Evolutionary conservation across 2,329 filamentous ascomycete genomes (phyloP).

Genomic region (Cercospora berteroae): DNA sequence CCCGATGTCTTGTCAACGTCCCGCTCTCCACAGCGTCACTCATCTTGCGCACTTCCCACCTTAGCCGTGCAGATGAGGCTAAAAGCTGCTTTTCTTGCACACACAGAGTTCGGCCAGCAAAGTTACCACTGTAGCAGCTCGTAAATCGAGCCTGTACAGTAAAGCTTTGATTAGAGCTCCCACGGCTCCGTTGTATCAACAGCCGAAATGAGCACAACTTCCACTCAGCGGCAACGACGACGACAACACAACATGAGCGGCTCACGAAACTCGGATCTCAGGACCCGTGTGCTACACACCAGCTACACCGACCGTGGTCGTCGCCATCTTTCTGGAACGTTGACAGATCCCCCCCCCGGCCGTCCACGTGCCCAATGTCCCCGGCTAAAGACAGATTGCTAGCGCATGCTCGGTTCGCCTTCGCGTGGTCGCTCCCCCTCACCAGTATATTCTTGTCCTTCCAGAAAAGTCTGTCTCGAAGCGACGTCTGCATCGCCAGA

Average conservation of each 20-base stretch:
- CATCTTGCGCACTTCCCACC: neutral
- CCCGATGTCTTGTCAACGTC: neutral
- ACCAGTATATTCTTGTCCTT: conserved; percentile 11
- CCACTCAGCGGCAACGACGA: neutral
- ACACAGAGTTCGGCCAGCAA: neutral
- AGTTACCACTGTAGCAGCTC: neutral
- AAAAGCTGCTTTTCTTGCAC: neutral
- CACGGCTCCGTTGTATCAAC: neutral
- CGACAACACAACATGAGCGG: neutral
- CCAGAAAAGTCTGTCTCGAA: conserved; percentile 15
- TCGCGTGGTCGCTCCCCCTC: conserved; percentile 1
- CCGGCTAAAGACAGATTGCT: conserved; percentile 11
- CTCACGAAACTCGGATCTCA: neutral
- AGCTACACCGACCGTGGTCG: neutral
- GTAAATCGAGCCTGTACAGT: neutral
- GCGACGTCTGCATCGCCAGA: conserved; percentile 13
- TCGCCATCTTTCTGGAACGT: conserved; percentile 15
- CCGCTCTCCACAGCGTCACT: neutral
- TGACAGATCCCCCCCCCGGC: conserved; percentile 1
- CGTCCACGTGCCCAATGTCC: neutral
- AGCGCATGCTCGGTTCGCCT: conserved; percentile 1
- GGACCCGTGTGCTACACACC: neutral
- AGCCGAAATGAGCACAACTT: neutral
- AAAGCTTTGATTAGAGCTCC: neutral
- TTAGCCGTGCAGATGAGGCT: conserved; percentile 9